phyloP scores from a whole-genome alignment of 2,329 filamentous ascomycete species.

The Coleophoma cylindrospora region DNA sequence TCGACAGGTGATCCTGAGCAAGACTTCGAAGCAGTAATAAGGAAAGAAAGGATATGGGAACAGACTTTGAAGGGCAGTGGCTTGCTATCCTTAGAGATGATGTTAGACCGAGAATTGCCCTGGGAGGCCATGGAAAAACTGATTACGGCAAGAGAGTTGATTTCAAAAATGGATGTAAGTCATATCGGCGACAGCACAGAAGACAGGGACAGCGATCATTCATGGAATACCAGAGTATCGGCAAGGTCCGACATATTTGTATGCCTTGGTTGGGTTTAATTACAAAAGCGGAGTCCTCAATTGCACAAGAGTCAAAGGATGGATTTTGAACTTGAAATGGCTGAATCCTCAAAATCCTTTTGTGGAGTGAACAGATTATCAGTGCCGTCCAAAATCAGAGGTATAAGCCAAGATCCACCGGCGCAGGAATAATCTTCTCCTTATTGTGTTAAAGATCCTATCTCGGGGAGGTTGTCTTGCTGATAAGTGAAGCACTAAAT shows the following conservation, averaged over 20 bases:
- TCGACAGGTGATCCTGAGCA: background rate
- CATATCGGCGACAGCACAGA: background rate
- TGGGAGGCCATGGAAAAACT: background rate
- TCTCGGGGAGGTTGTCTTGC: no score
- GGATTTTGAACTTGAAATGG: no score
- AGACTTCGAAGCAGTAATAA: background rate
- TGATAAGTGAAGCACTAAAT: no score
- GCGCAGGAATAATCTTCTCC: no score
- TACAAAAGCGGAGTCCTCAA: background rate
- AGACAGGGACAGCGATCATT: background rate
- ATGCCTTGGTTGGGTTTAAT: background rate
- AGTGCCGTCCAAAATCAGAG: no score
- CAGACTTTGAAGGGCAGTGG: constrained; percentile 1
- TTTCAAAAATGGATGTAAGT: background rate
- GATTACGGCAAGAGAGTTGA: background rate
- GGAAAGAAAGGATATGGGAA: background rate
- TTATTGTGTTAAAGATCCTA: no score
- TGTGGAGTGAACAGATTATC: no score
- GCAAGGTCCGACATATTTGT: background rate
- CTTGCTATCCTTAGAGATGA: background rate
- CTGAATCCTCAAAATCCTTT: no score
- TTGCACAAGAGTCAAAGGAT: no score
- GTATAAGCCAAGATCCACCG: no score
- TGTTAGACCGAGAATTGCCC: background rate
- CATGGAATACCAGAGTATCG: background rate